Percentiles rank a stretch among this genome's conserved stretches.
Conservation (phyloP, 2,329 filamentous ascomycete species). For the Neospermospora avenae region DNA sequence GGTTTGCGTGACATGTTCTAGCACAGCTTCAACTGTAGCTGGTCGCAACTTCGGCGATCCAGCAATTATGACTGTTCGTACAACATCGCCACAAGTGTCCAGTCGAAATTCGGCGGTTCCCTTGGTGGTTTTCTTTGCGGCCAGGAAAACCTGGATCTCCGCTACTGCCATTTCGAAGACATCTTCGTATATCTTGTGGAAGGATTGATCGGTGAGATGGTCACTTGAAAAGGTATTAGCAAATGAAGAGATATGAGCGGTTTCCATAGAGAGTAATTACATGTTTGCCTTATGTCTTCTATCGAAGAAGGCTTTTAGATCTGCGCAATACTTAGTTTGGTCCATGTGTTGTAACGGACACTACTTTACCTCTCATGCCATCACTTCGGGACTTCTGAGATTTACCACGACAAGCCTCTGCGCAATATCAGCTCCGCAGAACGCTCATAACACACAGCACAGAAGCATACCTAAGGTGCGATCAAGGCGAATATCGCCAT, state of each 20-base stretch:
- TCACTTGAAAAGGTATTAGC: conserved; percentile 26
- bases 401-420: background rate
- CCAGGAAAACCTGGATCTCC: conserved; percentile 64
- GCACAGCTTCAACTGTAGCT: conserved; percentile 74
- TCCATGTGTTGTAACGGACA: background rate
- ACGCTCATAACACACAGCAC: background rate
- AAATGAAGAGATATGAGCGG: too few relatives aligned
- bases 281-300: conserved; percentile 28
- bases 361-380: conserved; percentile 18
- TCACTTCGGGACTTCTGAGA: conserved; percentile 10
- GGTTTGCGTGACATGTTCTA: conserved; percentile 78
- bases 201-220: conserved; percentile 69
- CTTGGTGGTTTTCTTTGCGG: conserved; percentile 49
- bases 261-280: conserved; percentile 18
- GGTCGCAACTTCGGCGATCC: conserved; percentile 65
- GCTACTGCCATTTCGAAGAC: conserved; percentile 67
- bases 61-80: conserved; percentile 69
- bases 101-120: conserved; percentile 55
- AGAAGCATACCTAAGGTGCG: conserved; percentile 12
- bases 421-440: background rate
- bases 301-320: conserved; percentile 32
- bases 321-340: conserved; percentile 18
- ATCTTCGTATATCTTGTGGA: conserved; percentile 75
- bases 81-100: conserved; percentile 63
- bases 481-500: conserved; percentile 17